These are phyloP conservation scores for Rhododendron williamsianum DNA, from an alignment of 148 eudicot species.

Conservation along the genomic window DNA sequence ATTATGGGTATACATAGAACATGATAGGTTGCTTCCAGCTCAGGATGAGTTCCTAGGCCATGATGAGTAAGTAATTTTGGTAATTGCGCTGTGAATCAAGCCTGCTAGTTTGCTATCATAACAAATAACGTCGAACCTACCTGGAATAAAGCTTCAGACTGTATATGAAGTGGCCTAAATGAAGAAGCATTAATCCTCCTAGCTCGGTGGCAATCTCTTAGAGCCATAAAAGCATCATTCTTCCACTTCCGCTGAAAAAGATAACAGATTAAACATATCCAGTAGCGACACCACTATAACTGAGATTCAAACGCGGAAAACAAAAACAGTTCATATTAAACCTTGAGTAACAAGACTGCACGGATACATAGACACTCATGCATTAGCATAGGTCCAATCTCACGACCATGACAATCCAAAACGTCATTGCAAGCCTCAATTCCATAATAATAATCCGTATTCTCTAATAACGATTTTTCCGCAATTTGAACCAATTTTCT, in stretches of 20 bases:
- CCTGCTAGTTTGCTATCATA: neutral
- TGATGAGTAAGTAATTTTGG: constrained; percentile 1
- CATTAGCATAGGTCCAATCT: constrained; percentile 51
- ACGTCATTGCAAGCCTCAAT: constrained; percentile 95
- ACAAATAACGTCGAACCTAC: constrained; percentile 23
- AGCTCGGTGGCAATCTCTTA: constrained; percentile 79
- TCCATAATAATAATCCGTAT: constrained; percentile 51
- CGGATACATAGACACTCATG: constrained; percentile 83
- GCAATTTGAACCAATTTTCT: constrained; percentile 66
- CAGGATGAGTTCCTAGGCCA: constrained; percentile 6
- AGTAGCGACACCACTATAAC: constrained; percentile 5
- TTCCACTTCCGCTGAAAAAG: constrained; percentile 78
- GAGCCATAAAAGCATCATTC: constrained; percentile 85
- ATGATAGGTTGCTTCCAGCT: neutral
- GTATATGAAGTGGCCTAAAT: constrained; percentile 50
- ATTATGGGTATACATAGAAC: neutral
- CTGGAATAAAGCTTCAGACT: constrained; percentile 72
- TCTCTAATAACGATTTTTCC: constrained; percentile 60
- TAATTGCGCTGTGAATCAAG: neutral
- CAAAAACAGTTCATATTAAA: constrained; percentile 15
- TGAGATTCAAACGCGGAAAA: neutral
- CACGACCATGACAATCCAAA: constrained; percentile 60
- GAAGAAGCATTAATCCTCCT: constrained; percentile 66
- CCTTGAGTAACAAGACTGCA: constrained; percentile 94
- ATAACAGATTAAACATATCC: neutral